phyloP scores from a whole-genome alignment of 2,329 filamentous ascomycete species.

The Neodidymelliopsis sp. region DNA sequence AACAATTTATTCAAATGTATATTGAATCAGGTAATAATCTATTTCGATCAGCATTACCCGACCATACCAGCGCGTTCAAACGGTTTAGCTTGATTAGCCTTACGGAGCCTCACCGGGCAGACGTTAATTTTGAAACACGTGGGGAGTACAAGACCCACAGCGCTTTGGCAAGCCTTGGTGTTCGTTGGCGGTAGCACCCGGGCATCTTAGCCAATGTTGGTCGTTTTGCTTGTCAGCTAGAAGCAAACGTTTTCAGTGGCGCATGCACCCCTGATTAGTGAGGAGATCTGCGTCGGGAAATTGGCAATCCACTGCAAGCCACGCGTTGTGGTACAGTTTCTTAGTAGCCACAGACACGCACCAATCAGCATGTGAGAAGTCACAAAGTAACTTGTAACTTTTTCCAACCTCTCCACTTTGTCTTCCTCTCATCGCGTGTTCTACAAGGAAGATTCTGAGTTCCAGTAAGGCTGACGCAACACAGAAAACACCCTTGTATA shows the following conservation, averaged over 20 bases:
- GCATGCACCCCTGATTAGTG: conserved; percentile 7
- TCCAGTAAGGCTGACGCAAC: too few relatives aligned
- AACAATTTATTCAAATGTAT: not conserved
- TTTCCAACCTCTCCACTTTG: not conserved
- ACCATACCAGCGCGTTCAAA: not conserved
- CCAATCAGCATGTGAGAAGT: not conserved
- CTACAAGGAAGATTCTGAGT: conserved; percentile 1
- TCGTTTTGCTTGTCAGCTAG: conserved; percentile 3
- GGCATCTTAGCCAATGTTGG: conserved; percentile 1
- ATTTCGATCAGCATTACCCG: conserved; percentile 2
- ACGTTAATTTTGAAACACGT: conserved; percentile 7
- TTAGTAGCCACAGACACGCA: not conserved
- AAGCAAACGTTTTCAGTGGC: conserved; percentile 7
- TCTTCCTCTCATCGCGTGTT: not conserved
- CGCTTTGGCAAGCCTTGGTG: conserved; percentile 3
- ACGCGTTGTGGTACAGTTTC: conserved; percentile 13
- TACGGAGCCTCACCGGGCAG: conserved; percentile 1
- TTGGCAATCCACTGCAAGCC: not conserved
- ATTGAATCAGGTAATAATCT: not conserved
- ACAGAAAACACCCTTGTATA: too few relatives aligned
- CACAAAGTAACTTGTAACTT: not conserved
- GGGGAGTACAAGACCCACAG: conserved; percentile 4
- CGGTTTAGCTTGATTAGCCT: not conserved
- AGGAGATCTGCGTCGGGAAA: conserved; percentile 9
- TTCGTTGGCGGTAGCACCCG: conserved; percentile 12